Conservation (phyloP, 106 monocot species). For the Alisma plantagoaquatica region DNA sequence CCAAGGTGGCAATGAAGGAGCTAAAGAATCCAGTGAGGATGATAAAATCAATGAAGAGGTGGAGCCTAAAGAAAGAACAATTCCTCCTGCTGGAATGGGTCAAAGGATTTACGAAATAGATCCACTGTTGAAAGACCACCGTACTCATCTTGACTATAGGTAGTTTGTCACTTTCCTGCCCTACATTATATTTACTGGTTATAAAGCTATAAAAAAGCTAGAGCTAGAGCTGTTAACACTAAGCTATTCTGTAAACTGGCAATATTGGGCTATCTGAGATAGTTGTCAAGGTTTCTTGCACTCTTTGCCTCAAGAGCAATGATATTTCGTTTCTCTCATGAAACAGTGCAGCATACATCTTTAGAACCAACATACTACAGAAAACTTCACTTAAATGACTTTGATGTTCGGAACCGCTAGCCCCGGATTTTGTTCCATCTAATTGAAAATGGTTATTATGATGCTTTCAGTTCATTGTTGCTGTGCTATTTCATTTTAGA, state of each 20-base stretch:
- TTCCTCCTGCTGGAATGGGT: constrained; percentile 56
- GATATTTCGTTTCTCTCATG: neutral
- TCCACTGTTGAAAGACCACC: constrained; percentile 48
- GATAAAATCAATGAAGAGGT: constrained; percentile 5
- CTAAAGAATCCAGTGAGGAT: neutral
- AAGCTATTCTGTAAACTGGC: too few relatives aligned
- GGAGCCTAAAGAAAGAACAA: constrained; percentile 23
- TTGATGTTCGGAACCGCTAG: too few relatives aligned
- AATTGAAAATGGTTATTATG: neutral
- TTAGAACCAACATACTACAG: too few relatives aligned
- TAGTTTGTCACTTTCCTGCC: constrained; percentile 9
- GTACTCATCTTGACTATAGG: constrained; percentile 84
- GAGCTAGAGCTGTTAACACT: neutral
- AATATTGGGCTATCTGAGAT: too few relatives aligned
- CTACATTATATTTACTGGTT: too few relatives aligned
- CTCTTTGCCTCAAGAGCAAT: neutral
- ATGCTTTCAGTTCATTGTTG: too few relatives aligned
- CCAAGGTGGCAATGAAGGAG: neutral
- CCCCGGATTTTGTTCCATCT: too few relatives aligned
- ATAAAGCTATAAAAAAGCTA: neutral
- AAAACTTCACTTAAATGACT: too few relatives aligned
- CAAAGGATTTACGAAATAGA: constrained; percentile 91
- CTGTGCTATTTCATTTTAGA: too few relatives aligned
- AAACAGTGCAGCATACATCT: neutral
- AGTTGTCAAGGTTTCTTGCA: neutral